These are phyloP conservation scores for Houttuynia cordata DNA, from an alignment of 164 flowering plant species.

Conservation along the genomic window DNA sequence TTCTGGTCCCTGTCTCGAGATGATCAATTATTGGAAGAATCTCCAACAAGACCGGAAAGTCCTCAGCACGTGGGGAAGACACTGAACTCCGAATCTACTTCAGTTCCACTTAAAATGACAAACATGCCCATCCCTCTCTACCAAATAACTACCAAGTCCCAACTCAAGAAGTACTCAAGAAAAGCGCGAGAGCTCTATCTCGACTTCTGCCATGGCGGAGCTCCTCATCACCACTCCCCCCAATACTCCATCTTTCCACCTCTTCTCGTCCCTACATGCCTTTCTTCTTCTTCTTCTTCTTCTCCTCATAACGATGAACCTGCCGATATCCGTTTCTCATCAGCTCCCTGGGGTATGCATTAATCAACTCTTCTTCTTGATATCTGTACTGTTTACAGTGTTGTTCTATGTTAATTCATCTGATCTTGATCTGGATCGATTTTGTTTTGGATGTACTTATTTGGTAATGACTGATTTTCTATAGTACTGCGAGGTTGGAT, in stretches of 20 bases:
- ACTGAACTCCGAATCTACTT: no score
- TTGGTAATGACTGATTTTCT: background rate
- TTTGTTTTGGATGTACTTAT: background rate
- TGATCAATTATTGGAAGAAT: no score
- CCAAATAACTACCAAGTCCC: no score
- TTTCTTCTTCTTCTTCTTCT: slow-evolving; percentile 6
- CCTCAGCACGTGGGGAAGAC: no score
- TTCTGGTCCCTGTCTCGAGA: no score
- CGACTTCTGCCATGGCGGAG: background rate
- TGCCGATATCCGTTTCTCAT: slow-evolving; percentile 11
- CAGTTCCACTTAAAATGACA: no score
- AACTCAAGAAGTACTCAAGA: no score
- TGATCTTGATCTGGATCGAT: background rate
- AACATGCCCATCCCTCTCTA: no score
- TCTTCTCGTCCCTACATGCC: background rate
- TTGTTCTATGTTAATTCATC: background rate
- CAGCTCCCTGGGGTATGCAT: slow-evolving; percentile 10
- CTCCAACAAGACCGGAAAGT: no score
- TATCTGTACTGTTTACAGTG: background rate
- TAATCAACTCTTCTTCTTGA: background rate
- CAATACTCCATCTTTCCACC: background rate
- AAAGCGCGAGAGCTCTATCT: background rate
- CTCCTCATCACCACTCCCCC: background rate
- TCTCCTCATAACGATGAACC: slow-evolving; percentile 1
- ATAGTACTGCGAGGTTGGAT: slow-evolving; percentile 56